Conservation (phyloP, 2,329 filamentous ascomycete species). For the Pyrenochaeta sp. region DNA sequence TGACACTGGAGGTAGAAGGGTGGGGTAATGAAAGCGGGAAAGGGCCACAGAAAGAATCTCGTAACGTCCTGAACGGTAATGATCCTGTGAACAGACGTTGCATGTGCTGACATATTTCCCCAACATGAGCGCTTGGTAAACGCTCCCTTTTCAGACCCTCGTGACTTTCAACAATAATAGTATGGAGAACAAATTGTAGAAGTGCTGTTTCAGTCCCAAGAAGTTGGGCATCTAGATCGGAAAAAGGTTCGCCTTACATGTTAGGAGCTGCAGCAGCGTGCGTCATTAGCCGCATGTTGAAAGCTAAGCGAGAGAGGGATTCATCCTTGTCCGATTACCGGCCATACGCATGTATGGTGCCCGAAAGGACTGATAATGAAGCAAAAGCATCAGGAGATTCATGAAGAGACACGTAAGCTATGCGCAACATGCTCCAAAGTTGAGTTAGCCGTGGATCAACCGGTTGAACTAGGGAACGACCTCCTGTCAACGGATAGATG, state of each 20-base stretch:
- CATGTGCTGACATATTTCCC: background rate
- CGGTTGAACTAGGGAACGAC: background rate
- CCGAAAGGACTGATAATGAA: background rate
- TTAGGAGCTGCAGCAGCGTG: conserved; percentile 36
- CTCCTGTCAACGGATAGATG: background rate
- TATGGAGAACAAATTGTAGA: background rate
- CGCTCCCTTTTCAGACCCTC: conserved; percentile 7
- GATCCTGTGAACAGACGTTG: background rate
- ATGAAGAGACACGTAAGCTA: background rate
- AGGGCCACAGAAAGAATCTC: conserved; percentile 18
- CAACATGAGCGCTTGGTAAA: conserved; percentile 20
- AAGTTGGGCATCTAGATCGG: conserved; percentile 29
- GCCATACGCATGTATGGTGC: conserved; percentile 16
- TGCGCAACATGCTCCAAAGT: background rate
- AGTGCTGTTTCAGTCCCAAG: conserved; percentile 6
- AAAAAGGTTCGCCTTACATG: conserved; percentile 33
- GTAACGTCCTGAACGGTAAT: background rate
- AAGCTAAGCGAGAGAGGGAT: conserved; percentile 35
- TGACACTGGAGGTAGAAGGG: conserved; percentile 19
- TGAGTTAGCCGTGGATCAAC: background rate
- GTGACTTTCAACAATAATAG: background rate
- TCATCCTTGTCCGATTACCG: conserved; percentile 27
- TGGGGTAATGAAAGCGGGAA: conserved; percentile 20
- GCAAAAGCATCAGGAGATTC: background rate
- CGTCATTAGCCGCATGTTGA: conserved; percentile 34